phyloP scores from a whole-genome alignment of 345 rosid genomes.

The Psidium friedrichsthalianum region DNA sequence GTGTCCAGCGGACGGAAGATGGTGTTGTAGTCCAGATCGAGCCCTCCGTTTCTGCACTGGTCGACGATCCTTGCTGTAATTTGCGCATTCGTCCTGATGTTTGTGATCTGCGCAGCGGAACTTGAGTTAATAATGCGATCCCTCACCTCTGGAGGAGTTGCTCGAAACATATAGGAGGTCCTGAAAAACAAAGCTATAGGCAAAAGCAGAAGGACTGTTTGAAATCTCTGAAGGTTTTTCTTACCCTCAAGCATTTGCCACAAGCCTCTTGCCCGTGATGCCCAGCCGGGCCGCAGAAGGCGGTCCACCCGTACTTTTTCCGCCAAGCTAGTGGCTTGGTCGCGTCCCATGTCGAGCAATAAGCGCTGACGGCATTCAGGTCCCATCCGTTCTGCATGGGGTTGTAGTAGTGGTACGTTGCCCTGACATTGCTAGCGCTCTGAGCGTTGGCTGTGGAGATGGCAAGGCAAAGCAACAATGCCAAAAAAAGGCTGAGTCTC shows the following conservation, averaged over 20 bases:
- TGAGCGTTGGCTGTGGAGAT: conserved; percentile 1
- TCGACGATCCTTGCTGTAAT: conserved; percentile 51
- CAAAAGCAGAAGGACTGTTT: neutral
- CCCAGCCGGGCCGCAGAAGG: conserved; percentile 54
- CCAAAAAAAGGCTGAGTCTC: neutral
- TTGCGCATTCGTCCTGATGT: conserved; percentile 26
- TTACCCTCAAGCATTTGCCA: conserved; percentile 43
- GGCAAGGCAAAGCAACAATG: neutral
- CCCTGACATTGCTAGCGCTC: conserved; percentile 45
- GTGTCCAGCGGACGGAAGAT: conserved; percentile 35
- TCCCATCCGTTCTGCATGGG: conserved; percentile 38
- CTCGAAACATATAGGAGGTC: neutral
- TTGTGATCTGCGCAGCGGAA: conserved; percentile 29
- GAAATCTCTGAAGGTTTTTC: neutral
- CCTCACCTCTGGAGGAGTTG: neutral
- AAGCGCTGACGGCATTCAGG: conserved; percentile 36
- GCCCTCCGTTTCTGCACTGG: conserved; percentile 55
- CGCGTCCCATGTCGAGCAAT: conserved; percentile 63
- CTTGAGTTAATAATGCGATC: neutral
- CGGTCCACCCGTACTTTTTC: conserved; percentile 52
- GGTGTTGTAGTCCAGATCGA: conserved; percentile 33
- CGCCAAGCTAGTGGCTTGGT: conserved; percentile 46
- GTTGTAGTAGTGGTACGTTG: conserved; percentile 44
- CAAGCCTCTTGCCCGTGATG: conserved; percentile 49
- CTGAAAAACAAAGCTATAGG: neutral